Conservation (phyloP, 1,139 yeast species). For the Saccharomyces hybrid region DNA sequence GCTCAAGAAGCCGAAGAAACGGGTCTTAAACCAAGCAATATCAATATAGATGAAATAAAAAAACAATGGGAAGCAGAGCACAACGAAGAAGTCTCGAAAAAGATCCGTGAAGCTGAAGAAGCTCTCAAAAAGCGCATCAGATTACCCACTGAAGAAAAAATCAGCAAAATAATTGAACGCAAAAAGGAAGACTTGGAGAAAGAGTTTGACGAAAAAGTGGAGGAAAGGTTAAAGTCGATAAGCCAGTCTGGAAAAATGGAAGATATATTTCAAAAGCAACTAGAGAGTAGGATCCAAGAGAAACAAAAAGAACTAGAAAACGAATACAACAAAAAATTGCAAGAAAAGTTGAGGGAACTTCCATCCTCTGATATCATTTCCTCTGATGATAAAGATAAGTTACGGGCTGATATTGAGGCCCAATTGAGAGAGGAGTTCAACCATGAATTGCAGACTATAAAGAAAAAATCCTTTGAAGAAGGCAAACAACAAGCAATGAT, state of each 20-base stretch:
- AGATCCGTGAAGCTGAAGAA: conserved; percentile 26
- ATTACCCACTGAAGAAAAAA: conserved; percentile 24
- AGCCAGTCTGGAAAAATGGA: conserved; percentile 1
- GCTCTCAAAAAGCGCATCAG: conserved; percentile 24
- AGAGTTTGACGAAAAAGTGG: conserved; percentile 19
- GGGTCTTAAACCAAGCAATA: conserved; percentile 14
- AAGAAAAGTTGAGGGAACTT: conserved; percentile 9
- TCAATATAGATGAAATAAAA: conserved; percentile 11
- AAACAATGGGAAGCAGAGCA: conserved; percentile 24
- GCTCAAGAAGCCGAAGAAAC: conserved; percentile 6
- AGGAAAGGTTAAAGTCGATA: conserved; percentile 8
- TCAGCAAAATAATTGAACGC: conserved; percentile 20
- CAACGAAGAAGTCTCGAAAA: conserved; percentile 16
- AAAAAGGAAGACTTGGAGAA: conserved; percentile 20
- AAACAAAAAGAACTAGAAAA: conserved; percentile 1
- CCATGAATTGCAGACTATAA: conserved; percentile 30
- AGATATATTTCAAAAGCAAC: not conserved
- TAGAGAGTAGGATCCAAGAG: not conserved
- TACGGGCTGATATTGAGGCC: conserved; percentile 9
- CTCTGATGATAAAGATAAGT: conserved; percentile 6
- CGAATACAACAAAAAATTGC: conserved; percentile 15
- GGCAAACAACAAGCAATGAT: conserved; percentile 33
- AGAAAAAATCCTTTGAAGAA: conserved; percentile 35
- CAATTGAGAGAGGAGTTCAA: conserved; percentile 17
- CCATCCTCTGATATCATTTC: not conserved